Percentiles rank a stretch among this genome's conserved stretches.
phyloP scores from a whole-genome alignment of 2,329 filamentous ascomycete genomes.

The Pyricularia grisea region DNA sequence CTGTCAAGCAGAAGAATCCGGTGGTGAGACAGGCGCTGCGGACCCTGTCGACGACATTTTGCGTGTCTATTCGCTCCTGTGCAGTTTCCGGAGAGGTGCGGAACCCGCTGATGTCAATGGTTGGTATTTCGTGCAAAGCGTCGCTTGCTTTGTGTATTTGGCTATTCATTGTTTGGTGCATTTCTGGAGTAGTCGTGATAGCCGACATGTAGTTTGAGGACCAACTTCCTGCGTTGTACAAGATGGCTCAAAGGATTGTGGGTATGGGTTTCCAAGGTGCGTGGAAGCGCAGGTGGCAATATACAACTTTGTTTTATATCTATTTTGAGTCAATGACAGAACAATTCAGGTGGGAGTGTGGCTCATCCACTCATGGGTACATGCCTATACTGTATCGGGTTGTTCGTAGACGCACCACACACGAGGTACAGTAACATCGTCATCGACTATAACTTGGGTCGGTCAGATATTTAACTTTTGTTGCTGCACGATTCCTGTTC shows the following conservation, averaged over 20 bases:
- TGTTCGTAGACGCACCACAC: neutral
- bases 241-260: neutral
- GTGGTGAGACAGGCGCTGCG: constrained; percentile 20
- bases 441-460: neutral
- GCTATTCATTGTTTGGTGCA: neutral
- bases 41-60: constrained; percentile 19
- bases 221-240: neutral
- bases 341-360: neutral
- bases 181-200: neutral
- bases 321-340: neutral
- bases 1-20: constrained; percentile 19
- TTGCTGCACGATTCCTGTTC: neutral
- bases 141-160: neutral
- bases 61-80: constrained; percentile 13
- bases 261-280: neutral
- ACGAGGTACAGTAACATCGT: neutral
- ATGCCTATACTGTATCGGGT: neutral
- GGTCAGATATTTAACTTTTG: neutral
- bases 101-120: constrained; percentile 22
- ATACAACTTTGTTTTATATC: neutral
- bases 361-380: neutral
- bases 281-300: neutral
- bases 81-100: constrained; percentile 17
- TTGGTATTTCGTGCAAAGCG: constrained; percentile 15
- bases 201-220: neutral